Evolutionary conservation across 192 early-diverging fungal genomes (phyloP).

Genomic region (Mortierella claussenii): DNA sequence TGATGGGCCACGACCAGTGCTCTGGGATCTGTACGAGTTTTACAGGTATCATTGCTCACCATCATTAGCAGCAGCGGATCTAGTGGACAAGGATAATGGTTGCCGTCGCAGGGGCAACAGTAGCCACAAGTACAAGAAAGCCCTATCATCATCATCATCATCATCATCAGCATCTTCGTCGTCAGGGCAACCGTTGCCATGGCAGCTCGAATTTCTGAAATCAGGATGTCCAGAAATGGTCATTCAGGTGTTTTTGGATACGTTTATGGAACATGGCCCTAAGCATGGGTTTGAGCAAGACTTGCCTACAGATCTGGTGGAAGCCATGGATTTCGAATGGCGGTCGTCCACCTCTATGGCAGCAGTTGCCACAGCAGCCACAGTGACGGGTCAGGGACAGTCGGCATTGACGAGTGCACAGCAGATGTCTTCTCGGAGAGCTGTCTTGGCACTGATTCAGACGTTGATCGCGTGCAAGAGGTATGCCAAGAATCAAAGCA

Average conservation of each 20-base stretch:
- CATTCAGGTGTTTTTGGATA: constrained; percentile 13
- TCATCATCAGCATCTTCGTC: not conserved
- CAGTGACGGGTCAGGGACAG: no score
- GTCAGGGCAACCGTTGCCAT: constrained; percentile 1
- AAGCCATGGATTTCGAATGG: constrained; percentile 34
- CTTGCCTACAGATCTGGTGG: constrained; percentile 17
- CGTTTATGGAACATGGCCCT: constrained; percentile 20
- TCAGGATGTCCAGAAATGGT: constrained; percentile 37
- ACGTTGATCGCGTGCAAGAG: constrained; percentile 24
- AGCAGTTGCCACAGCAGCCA: no score
- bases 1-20: not conserved
- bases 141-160: not conserved
- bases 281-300: constrained; percentile 24
- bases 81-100: not conserved
- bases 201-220: constrained; percentile 37
- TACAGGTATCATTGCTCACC: not conserved
- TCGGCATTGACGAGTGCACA: no score
- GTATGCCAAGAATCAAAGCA: constrained; percentile 11
- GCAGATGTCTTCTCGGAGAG: constrained; percentile 4
- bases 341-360: constrained; percentile 6
- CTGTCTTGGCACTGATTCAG: constrained; percentile 28
- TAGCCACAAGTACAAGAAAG: not conserved
- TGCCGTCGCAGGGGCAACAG: not conserved
- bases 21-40: constrained; percentile 16
- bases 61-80: no score